Conservation (phyloP, 768 basidiomycete genomes). For the Boletus vermiculosoides region DNA sequence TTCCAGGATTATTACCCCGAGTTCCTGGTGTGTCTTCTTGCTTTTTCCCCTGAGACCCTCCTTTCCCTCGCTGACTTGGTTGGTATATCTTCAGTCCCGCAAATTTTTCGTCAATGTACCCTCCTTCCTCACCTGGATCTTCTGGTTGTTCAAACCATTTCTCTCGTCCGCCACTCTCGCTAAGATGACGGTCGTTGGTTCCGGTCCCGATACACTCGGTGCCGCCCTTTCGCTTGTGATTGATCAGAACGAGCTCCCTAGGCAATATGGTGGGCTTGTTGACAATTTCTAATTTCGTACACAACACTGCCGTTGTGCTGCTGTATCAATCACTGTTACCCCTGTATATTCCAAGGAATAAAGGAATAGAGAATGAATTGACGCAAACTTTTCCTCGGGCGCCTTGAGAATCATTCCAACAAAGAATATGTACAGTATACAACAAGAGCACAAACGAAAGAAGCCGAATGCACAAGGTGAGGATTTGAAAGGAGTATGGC, state of each 20-base stretch:
- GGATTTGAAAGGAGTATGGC: background rate
- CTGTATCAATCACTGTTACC: background rate
- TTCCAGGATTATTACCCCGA: conserved; percentile 81
- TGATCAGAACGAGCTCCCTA: conserved; percentile 56
- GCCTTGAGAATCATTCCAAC: background rate
- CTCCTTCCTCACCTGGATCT: conserved; percentile 73
- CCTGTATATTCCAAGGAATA: background rate
- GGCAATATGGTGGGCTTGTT: conserved; percentile 68
- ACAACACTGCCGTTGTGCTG: background rate
- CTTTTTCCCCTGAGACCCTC: conserved; percentile 15
- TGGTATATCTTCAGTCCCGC: conserved; percentile 43
- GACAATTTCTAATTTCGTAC: conserved; percentile 43
- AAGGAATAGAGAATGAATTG: background rate
- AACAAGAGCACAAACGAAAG: background rate
- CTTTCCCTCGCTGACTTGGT: background rate
- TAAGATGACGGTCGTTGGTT: conserved; percentile 79
- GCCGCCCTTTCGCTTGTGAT: conserved; percentile 61
- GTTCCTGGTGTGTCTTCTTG: conserved; percentile 48
- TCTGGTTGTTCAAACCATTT: conserved; percentile 79
- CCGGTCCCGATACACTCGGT: conserved; percentile 54
- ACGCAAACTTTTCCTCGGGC: background rate
- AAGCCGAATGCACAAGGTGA: background rate
- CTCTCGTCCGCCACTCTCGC: conserved; percentile 70
- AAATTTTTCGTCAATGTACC: conserved; percentile 87
- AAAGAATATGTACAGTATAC: background rate